Conservation (phyloP, 1,284 basidiomycete genomes). For the Fomitopsis betulina region DNA sequence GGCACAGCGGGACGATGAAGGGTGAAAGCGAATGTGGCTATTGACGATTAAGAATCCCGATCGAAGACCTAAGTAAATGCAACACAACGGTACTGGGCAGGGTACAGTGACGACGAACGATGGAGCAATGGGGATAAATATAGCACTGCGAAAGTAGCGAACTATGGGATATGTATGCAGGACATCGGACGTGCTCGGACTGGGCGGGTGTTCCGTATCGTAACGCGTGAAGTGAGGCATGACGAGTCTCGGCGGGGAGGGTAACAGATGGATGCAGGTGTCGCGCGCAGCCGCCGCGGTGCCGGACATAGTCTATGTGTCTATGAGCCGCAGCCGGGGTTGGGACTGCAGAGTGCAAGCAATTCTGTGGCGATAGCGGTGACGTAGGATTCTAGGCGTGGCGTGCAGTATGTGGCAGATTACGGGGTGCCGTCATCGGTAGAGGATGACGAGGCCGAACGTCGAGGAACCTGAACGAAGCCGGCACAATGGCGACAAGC, state of each 20-base stretch:
- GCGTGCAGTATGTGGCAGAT: neutral
- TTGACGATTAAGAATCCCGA: neutral
- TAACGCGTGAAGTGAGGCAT: conserved; percentile 4
- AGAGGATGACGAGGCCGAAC: neutral
- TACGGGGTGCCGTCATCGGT: neutral
- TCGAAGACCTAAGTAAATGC: neutral
- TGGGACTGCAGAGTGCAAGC: neutral
- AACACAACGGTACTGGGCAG: neutral
- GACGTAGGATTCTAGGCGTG: neutral
- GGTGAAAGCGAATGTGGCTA: neutral
- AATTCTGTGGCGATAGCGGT: neutral
- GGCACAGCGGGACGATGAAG: neutral
- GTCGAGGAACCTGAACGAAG: neutral
- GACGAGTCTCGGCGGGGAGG: neutral
- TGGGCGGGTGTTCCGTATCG: conserved; percentile 1
- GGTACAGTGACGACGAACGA: neutral
- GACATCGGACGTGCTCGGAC: neutral
- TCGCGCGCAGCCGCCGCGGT: conserved; percentile 1
- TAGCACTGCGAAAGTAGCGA: conserved; percentile 1
- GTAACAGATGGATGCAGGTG: neutral
- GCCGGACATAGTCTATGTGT: neutral
- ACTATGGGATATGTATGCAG: conserved; percentile 8
- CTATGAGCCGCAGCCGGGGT: neutral
- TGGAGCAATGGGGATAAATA: conserved; percentile 4
- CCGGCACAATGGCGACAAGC: neutral